A percentile compares a stretch with the other conserved stretches of the same genome.
phyloP scores from a whole-genome alignment of 2,329 filamentous ascomycete genomes.

The Tympanopsis confertula region DNA sequence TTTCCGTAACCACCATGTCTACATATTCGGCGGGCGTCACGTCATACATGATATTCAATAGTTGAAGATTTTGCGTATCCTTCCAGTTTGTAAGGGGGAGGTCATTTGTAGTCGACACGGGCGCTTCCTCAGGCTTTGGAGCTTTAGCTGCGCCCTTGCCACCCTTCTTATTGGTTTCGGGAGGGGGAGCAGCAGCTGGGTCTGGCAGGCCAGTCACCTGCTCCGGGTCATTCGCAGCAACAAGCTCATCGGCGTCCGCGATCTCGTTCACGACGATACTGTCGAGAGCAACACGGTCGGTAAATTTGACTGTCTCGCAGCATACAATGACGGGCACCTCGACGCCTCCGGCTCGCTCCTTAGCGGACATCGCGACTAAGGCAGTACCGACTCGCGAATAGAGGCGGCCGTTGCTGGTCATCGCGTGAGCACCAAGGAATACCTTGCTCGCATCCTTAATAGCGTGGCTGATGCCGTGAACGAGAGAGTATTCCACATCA shows the following conservation, averaged over 20 bases:
- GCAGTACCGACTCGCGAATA: constrained; percentile 56
- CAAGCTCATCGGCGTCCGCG: not conserved
- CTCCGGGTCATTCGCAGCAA: not conserved
- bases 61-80: constrained; percentile 40
- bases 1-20: constrained; percentile 57
- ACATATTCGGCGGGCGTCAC: constrained; percentile 56
- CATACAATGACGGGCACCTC: constrained; percentile 57
- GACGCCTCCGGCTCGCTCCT: constrained; percentile 22
- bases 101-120: not conserved
- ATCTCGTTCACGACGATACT: constrained; percentile 54
- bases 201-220: not conserved
- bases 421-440: constrained; percentile 53
- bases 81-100: constrained; percentile 7
- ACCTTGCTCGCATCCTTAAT: constrained; percentile 51
- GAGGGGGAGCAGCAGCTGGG: not conserved
- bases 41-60: constrained; percentile 57
- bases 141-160: not conserved
- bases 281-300: constrained; percentile 54
- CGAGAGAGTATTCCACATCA: constrained; percentile 46
- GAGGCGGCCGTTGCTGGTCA: constrained; percentile 55
- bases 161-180: not conserved
- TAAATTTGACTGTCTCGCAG: constrained; percentile 59
- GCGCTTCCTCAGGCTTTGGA: not conserved
- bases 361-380: constrained; percentile 52
- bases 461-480: constrained; percentile 46